Conservation (phyloP, 208 protist species). For the Crithidia mellificae region DNA sequence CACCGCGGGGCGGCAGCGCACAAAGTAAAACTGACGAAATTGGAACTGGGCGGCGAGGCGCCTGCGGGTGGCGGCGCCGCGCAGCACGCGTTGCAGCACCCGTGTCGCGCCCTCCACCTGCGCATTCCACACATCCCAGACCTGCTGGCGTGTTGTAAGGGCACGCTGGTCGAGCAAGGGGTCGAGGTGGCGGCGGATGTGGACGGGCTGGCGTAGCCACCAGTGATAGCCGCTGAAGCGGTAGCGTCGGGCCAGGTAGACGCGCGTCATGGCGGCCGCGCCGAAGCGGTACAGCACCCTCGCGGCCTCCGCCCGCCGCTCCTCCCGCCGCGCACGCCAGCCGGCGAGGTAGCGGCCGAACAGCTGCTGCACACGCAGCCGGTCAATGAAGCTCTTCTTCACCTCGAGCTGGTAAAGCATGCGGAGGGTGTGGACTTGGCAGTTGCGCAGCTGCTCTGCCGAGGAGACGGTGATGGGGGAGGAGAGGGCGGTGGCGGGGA, state of each 20-base stretch:
- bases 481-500: background rate
- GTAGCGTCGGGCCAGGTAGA: slow-evolving; percentile 49
- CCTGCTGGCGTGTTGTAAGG: slow-evolving; percentile 22
- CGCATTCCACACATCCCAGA: slow-evolving; percentile 36
- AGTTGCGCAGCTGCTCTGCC: slow-evolving; percentile 28
- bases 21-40: slow-evolving; percentile 39
- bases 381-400: slow-evolving; percentile 35
- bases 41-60: slow-evolving; percentile 27
- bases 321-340: slow-evolving; percentile 29
- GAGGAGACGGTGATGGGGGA: slow-evolving; percentile 19
- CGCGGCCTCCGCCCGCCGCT: slow-evolving; percentile 27
- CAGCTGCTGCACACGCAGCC: slow-evolving; percentile 34
- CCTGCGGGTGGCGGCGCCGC: slow-evolving; percentile 25
- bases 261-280: slow-evolving; percentile 35
- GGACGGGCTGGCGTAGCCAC: slow-evolving; percentile 46
- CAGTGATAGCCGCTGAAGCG: slow-evolving; percentile 52
- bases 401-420: slow-evolving; percentile 33
- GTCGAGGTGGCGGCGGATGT: slow-evolving; percentile 29
- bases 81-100: slow-evolving; percentile 47
- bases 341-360: slow-evolving; percentile 22
- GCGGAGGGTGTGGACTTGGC: slow-evolving; percentile 32
- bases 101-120: slow-evolving; percentile 20
- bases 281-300: slow-evolving; percentile 35
- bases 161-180: slow-evolving; percentile 11
- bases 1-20: slow-evolving; percentile 46